These are phyloP conservation scores for Penicillium psychrosexuale DNA, from an alignment of 2,329 filamentous ascomycete species.

Conservation along the genomic window DNA sequence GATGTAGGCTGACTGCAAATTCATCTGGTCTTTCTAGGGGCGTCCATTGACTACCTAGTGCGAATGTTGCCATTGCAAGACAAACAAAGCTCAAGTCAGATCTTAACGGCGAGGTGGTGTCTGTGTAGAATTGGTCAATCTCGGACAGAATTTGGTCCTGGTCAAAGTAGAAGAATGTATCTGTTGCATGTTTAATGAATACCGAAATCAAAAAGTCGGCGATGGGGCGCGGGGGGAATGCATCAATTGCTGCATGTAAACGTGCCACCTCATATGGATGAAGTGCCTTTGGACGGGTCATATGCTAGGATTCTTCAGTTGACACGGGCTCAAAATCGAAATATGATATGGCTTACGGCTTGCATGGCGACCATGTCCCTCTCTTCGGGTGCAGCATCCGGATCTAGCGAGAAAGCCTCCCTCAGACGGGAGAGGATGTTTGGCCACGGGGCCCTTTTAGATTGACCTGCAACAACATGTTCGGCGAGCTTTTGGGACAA, in stretches of 20 bases:
- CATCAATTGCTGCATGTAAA: constrained; percentile 5
- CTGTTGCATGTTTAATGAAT: constrained; percentile 20
- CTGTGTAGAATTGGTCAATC: constrained; percentile 15
- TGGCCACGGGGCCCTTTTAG: constrained; percentile 11
- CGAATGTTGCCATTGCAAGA: constrained; percentile 19
- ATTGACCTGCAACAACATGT: constrained; percentile 13
- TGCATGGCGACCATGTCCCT: constrained; percentile 15
- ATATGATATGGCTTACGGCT: constrained; percentile 5
- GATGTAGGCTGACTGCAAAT: background rate
- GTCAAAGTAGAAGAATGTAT: constrained; percentile 22
- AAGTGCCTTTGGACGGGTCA: constrained; percentile 3
- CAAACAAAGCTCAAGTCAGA: constrained; percentile 17
- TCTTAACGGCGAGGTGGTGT: constrained; percentile 8
- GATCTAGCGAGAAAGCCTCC: constrained; percentile 16
- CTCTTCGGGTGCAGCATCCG: constrained; percentile 5
- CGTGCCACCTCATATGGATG: constrained; percentile 8
- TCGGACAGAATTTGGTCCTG: constrained; percentile 15
- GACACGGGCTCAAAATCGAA: background rate
- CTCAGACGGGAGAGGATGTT: constrained; percentile 17
- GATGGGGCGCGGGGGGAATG: constrained; percentile 16
- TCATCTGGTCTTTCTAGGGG: constrained; percentile 27
- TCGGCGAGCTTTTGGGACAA: constrained; percentile 11
- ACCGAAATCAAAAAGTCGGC: constrained; percentile 18
- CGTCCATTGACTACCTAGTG: constrained; percentile 38
- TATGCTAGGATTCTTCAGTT: constrained; percentile 1